These are phyloP conservation scores for Candida suzukii DNA, from an alignment of 805 yeast species.

Conservation along the genomic window DNA sequence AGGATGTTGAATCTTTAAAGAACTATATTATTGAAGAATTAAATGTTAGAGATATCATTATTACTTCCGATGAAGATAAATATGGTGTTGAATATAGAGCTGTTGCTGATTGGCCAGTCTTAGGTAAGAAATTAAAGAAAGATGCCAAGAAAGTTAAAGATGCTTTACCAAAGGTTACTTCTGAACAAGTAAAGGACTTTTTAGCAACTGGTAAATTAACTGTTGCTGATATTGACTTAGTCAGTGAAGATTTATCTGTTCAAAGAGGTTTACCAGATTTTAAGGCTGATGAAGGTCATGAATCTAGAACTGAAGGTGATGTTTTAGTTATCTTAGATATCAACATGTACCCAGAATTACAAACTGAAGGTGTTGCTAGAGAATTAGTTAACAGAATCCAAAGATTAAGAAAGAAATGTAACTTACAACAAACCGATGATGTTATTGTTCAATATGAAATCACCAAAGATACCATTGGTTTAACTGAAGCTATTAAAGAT, in stretches of 20 bases:
- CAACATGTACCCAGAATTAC: constrained; percentile 78
- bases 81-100: constrained; percentile 91
- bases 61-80: constrained; percentile 84
- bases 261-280: constrained; percentile 80
- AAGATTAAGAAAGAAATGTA: constrained; percentile 94
- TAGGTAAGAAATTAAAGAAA: constrained; percentile 94
- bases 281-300: constrained; percentile 62
- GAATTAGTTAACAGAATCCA: constrained; percentile 96
- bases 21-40: constrained; percentile 83
- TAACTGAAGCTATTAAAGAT: constrained; percentile 51
- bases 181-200: constrained; percentile 76
- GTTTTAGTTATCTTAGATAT: constrained; percentile 87
- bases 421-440: constrained; percentile 91
- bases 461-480: constrained; percentile 59
- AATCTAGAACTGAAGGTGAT: constrained; percentile 81
- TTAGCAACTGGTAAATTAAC: constrained; percentile 64
- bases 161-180: constrained; percentile 76
- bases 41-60: constrained; percentile 80
- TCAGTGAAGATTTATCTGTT: constrained; percentile 83
- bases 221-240: constrained; percentile 85
- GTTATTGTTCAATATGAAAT: constrained; percentile 78
- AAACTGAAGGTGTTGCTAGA: constrained; percentile 93
- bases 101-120: constrained; percentile 98
- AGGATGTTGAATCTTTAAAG: constrained; percentile 72
- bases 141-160: constrained; percentile 93